Evolutionary conservation across 2,329 filamentous ascomycete species (phyloP).

Genomic region (Ceratocystis cubensis): DNA sequence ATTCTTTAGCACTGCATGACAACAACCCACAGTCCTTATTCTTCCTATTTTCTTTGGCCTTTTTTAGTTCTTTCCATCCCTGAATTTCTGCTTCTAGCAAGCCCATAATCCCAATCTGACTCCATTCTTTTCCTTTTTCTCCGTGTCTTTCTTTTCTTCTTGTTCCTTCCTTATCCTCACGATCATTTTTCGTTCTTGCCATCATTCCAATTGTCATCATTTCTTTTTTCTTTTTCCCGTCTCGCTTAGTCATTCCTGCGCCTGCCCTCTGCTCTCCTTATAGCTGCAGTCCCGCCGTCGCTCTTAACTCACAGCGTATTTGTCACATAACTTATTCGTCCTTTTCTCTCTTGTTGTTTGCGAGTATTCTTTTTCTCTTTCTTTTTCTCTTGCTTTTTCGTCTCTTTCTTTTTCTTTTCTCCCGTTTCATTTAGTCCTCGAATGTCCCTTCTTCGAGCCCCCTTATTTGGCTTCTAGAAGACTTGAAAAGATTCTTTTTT

Average conservation of each 20-base stretch:
- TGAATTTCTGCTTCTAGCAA: not conserved
- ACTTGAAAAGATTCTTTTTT: not conserved
- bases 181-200: not conserved
- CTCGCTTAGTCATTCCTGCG: too few relatives aligned
- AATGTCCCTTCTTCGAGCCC: not conserved
- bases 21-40: not conserved
- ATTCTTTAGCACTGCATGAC: not conserved
- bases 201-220: too few relatives aligned
- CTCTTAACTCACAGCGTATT: too few relatives aligned
- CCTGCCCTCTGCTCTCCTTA: too few relatives aligned
- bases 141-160: slow-evolving; percentile 5
- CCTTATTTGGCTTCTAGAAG: not conserved
- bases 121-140: not conserved
- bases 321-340: too few relatives aligned
- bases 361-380: not conserved
- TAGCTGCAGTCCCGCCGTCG: too few relatives aligned
- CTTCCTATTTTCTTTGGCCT: slow-evolving; percentile 2
- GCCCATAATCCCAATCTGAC: too few relatives aligned
- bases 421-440: not conserved
- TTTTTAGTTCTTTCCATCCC: not conserved
- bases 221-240: too few relatives aligned
- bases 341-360: not conserved
- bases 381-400: not conserved
- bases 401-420: not conserved
- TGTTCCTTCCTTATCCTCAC: not conserved